Evolutionary conservation across 169 alveolate species (phyloP).

Genomic region (Plasmodium inui): DNA sequence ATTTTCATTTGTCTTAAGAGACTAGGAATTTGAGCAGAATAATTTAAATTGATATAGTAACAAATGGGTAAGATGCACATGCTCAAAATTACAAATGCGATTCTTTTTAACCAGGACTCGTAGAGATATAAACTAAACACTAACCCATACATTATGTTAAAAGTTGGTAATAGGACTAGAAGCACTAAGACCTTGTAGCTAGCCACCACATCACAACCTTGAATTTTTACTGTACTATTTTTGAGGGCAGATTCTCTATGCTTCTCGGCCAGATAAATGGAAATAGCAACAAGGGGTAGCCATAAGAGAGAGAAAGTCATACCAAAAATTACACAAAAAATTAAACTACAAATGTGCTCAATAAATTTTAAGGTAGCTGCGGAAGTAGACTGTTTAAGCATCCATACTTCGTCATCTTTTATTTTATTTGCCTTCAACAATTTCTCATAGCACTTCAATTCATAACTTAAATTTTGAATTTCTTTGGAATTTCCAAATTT

Average conservation of each 20-base stretch:
- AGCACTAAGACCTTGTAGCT: constrained; percentile 91
- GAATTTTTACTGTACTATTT: constrained; percentile 88
- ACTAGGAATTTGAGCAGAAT: constrained; percentile 82
- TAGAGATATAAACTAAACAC: constrained; percentile 81
- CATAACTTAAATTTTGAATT: constrained; percentile 82
- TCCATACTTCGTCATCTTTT: constrained; percentile 92
- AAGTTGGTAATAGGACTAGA: constrained; percentile 88
- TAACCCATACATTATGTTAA: constrained; percentile 87
- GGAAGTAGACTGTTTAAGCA: constrained; percentile 90
- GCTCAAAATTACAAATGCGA: constrained; percentile 72
- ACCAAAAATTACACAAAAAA: constrained; percentile 84
- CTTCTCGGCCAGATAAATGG: constrained; percentile 89
- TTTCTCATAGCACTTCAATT: constrained; percentile 86
- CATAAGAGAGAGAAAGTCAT: constrained; percentile 90
- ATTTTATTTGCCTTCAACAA: constrained; percentile 83
- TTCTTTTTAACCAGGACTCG: constrained; percentile 75
- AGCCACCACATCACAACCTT: constrained; percentile 91
- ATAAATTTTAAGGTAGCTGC: constrained; percentile 87
- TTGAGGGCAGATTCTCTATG: constrained; percentile 87
- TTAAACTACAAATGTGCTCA: constrained; percentile 81
- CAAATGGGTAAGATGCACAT: constrained; percentile 79
- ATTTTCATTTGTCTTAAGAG: constrained; percentile 83
- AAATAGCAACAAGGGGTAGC: constrained; percentile 89
- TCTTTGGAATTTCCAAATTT: constrained; percentile 84
- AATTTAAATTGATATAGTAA: constrained; percentile 84